phyloP scores from a whole-genome alignment of 208 protist species.

The Leishmania turanica region DNA sequence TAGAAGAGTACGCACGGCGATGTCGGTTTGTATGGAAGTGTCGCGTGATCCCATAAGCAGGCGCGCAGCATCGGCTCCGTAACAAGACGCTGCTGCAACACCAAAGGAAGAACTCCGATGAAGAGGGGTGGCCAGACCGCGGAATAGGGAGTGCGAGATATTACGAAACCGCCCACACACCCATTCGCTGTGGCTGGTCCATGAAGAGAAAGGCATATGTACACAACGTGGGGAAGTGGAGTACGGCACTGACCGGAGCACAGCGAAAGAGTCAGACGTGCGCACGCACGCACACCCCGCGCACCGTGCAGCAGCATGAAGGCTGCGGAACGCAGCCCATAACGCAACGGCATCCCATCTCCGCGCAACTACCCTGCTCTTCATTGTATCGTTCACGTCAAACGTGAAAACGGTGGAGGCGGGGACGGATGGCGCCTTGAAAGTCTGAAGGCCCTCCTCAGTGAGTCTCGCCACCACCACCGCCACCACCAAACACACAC shows the following conservation, averaged over 20 bases:
- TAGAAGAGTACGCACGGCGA: conserved; percentile 81
- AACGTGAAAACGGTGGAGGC: not conserved
- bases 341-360: not conserved
- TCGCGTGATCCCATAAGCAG: conserved; percentile 70
- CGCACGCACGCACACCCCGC: not conserved
- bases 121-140: not conserved
- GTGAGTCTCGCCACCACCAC: not conserved
- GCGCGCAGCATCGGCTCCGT: conserved; percentile 14
- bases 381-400: not conserved
- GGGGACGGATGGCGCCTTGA: not conserved
- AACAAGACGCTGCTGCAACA: conserved; percentile 12
- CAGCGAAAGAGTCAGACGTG: not conserved
- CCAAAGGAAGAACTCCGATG: not conserved
- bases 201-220: not conserved
- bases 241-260: not conserved
- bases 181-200: not conserved
- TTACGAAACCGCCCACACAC: not conserved
- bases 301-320: not conserved
- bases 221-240: not conserved
- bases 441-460: not conserved
- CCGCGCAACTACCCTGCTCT: not conserved
- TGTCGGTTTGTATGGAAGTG: conserved; percentile 61
- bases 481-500: no score
- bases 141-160: not conserved
- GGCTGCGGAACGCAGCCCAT: not conserved